phyloP scores from a whole-genome alignment of 139 green algal genomes.

The Coelastrella sp. region DNA sequence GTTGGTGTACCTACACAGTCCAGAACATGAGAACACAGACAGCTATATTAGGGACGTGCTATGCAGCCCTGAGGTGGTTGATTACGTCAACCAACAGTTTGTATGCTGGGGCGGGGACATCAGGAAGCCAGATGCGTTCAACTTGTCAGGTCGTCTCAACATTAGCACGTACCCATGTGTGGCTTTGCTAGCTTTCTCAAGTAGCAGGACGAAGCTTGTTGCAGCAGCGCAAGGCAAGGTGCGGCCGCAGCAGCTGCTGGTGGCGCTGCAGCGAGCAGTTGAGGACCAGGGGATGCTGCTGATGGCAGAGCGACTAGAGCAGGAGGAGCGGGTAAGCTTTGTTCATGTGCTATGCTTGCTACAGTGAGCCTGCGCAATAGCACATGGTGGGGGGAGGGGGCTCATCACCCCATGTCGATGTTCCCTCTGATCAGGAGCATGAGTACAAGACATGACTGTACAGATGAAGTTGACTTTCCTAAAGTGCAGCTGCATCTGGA shows the following conservation, averaged over 20 bases:
- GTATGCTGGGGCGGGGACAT: constrained; percentile 83
- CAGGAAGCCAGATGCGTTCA: constrained; percentile 70
- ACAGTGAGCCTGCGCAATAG: not conserved
- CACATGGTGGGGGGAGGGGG: not conserved
- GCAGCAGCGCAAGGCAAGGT: constrained; percentile 55
- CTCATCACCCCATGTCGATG: not conserved
- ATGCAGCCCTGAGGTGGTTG: constrained; percentile 67
- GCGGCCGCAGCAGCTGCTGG: constrained; percentile 53
- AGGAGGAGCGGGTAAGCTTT: constrained; percentile 69
- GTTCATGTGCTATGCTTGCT: not conserved
- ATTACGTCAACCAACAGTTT: constrained; percentile 71
- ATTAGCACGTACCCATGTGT: constrained; percentile 76
- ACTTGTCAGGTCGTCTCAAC: constrained; percentile 51
- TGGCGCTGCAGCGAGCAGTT: constrained; percentile 55
- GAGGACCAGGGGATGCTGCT: constrained; percentile 71
- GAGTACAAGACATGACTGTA: no score
- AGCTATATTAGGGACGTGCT: constrained; percentile 74
- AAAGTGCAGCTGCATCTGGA: no score
- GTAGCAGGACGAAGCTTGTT: constrained; percentile 68
- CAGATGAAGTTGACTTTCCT: no score
- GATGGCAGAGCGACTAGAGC: constrained; percentile 69
- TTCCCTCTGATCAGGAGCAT: no score
- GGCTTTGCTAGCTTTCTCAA: constrained; percentile 75
- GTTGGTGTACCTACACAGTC: constrained; percentile 85
- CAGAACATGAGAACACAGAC: constrained; percentile 79